phyloP scores from a whole-genome alignment of 1,284 basidiomycete species.

The Testicularia cyperi region DNA sequence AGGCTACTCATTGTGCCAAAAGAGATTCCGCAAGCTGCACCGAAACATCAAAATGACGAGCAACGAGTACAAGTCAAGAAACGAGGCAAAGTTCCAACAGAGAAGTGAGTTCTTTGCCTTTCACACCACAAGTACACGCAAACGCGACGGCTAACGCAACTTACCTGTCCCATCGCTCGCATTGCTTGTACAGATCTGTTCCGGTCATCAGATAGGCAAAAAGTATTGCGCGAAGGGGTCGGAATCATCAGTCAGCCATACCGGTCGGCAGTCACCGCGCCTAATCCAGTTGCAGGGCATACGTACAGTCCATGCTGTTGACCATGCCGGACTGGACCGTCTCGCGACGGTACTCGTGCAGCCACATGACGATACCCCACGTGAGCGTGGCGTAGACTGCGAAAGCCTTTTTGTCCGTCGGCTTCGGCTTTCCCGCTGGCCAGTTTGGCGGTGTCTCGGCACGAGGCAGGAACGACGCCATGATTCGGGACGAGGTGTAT shows the following conservation, averaged over 20 bases:
- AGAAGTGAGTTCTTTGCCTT: no score
- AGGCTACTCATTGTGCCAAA: constrained; percentile 60
- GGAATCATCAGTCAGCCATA: background rate
- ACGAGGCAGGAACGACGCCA: constrained; percentile 55
- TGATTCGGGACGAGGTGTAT: constrained; percentile 64
- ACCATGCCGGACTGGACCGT: constrained; percentile 88
- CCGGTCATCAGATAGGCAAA: no score
- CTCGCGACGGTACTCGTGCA: constrained; percentile 82
- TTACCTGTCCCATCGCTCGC: constrained; percentile 56
- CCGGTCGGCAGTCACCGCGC: background rate
- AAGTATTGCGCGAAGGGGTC: background rate
- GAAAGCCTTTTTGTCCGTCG: constrained; percentile 72
- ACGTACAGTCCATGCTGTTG: constrained; percentile 63
- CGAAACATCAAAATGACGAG: no score
- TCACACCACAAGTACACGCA: background rate
- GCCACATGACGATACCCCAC: constrained; percentile 97
- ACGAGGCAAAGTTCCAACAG: background rate
- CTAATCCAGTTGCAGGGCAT: no score
- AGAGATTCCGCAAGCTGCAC: constrained; percentile 51
- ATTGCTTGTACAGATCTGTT: constrained; percentile 59
- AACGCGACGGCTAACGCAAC: background rate
- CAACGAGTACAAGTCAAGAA: no score
- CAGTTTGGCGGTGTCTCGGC: constrained; percentile 44
- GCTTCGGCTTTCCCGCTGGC: constrained; percentile 52
- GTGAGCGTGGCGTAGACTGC: constrained; percentile 82